A percentile compares a stretch with the other conserved stretches of the same genome.
Conservation (phyloP, 192 early-diverging fungal species). For the Chytriomyces sp. region DNA sequence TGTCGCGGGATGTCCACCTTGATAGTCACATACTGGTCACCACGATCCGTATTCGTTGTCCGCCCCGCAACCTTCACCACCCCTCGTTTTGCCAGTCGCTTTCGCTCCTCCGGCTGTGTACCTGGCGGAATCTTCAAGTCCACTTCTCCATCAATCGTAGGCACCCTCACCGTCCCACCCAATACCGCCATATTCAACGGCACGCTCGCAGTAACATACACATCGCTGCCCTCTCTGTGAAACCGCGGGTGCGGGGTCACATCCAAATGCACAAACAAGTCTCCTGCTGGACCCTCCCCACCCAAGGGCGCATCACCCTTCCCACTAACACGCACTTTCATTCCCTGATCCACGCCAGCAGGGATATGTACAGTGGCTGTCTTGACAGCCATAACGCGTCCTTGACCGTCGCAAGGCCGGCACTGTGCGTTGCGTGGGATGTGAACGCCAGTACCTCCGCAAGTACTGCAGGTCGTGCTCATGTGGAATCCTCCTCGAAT, state of each 20-base stretch:
- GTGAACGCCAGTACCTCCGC: constrained; percentile 78
- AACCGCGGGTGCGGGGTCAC: constrained; percentile 63
- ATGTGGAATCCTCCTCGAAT: constrained; percentile 89
- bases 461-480: constrained; percentile 78
- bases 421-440: constrained; percentile 73
- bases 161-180: constrained; percentile 83
- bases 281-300: constrained; percentile 74
- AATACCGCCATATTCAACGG: constrained; percentile 87
- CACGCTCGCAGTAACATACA: constrained; percentile 72
- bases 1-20: constrained; percentile 78
- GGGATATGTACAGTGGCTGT: constrained; percentile 79
- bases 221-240: constrained; percentile 78
- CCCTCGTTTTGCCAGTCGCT: constrained; percentile 77
- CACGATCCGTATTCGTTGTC: constrained; percentile 47
- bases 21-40: constrained; percentile 90
- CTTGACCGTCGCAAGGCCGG: constrained; percentile 75
- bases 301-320: constrained; percentile 83
- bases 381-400: constrained; percentile 74
- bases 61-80: constrained; percentile 58
- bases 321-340: constrained; percentile 73
- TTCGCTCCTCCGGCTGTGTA: constrained; percentile 87
- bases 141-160: constrained; percentile 94
- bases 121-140: constrained; percentile 85
- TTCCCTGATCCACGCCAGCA: constrained; percentile 74
- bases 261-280: constrained; percentile 81